Base-by-base conservation (phyloP, 78 protist genomes). In the Planoprotostelium fungivorum region DNA sequence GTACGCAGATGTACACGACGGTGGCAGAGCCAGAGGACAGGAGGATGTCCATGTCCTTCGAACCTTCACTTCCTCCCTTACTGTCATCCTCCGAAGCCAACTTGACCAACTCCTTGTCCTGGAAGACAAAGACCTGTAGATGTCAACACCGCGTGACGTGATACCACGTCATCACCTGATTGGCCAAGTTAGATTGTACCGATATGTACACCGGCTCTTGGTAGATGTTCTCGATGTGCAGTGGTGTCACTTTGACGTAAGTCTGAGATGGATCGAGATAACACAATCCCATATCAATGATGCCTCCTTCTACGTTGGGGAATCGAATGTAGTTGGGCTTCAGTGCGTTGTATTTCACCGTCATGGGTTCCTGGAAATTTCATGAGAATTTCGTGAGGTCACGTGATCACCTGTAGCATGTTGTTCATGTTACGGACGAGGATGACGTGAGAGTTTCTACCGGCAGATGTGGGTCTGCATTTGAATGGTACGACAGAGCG, bases 91-190 rank as follows among this genome's bases (percentile, higher is more conserved):
- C 5, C 5, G 73, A 51, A 5, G 73, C 73, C 73, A 51, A 51
- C 73, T 51, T 51, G 73, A 51, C 73, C 73, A 73, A 83, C 37
- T 89, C 90, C 36, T 92, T 92, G 34, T 92, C 94, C 1, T 35
- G 35, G 39, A 86, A 92, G 38, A 92, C 91, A 89, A 92, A 92
- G 51, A 92, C 88, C 35, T 92, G 94, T 87, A 86, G 31, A 16
- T 25, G 73, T 51, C 16, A 51, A 25, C 16, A 5, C n/a, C n/a
- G n/a, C n/a, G n/a, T n/a, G n/a, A n/a, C n/a, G n/a, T n/a, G n/a
- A n/a, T n/a, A n/a, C n/a, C n/a, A n/a, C n/a, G n/a, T n/a, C n/a
- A n/a, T 51, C 16, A 51, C 73, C 73, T 51, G 73, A 51, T 51
- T 90, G n/a, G 90, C 73, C 9, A 92, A 36, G 88, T 92, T 92